Conservation (phyloP, 73 alveolate species). For the Tetrahymena thermophila region DNA sequence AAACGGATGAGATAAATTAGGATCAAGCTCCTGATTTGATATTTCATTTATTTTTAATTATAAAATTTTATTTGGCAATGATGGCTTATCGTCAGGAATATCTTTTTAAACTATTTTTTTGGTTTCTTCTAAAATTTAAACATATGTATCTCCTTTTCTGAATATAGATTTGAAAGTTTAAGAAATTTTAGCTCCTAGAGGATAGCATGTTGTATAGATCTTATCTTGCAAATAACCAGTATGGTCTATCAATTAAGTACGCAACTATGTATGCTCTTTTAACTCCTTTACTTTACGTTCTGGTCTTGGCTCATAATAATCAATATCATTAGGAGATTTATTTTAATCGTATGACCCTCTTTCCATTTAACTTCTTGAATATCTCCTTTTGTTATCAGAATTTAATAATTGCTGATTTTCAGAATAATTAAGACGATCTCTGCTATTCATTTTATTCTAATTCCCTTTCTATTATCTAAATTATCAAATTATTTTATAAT, state of each 20-base stretch:
- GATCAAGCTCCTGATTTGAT: conserved; percentile 85
- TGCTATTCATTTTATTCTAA: neutral
- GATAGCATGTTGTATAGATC: neutral
- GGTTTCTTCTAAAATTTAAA: neutral
- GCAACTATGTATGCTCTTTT: neutral
- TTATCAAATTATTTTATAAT: neutral
- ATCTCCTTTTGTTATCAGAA: neutral
- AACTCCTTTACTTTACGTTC: neutral
- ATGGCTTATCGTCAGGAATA: neutral
- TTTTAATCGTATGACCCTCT: neutral
- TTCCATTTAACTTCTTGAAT: neutral
- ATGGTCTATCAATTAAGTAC: neutral
- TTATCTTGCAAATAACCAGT: neutral
- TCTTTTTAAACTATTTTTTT: neutral
- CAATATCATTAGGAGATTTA: neutral
- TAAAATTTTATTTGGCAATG: conserved; percentile 6
- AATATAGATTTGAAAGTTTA: neutral
- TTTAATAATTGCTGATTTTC: neutral
- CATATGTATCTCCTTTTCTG: neutral
- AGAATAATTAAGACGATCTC: neutral
- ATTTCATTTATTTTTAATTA: conserved; percentile 55
- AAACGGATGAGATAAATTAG: conserved; percentile 88
- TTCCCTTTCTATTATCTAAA: neutral
- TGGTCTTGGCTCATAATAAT: neutral
- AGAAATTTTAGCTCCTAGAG: neutral